Percentiles rank a stretch among this genome's conserved stretches.
Conservation (phyloP, 2,329 filamentous ascomycete species). For the Gnomoniopsis smithogilvyi region DNA sequence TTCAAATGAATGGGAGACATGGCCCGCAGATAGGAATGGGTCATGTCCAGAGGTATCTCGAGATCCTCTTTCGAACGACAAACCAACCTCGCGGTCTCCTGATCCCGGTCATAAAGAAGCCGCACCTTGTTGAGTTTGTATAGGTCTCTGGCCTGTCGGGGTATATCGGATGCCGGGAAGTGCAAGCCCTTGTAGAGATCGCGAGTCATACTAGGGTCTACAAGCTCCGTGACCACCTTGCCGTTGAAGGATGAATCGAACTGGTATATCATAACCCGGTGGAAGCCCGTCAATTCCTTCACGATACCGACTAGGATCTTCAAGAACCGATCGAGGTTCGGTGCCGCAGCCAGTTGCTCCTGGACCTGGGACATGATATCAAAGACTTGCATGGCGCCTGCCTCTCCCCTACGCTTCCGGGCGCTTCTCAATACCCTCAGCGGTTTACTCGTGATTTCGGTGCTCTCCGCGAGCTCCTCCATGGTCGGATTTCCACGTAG, state of each 20-base stretch:
- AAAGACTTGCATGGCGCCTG: slow-evolving; percentile 84
- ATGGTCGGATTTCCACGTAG: slow-evolving; percentile 68
- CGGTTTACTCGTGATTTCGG: slow-evolving; percentile 70
- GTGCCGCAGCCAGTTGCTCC: slow-evolving; percentile 74
- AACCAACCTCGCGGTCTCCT: slow-evolving; percentile 75
- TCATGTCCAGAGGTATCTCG: slow-evolving; percentile 75
- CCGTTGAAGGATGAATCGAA: slow-evolving; percentile 83
- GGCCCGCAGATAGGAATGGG: slow-evolving; percentile 78
- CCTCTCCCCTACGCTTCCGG: slow-evolving; percentile 71
- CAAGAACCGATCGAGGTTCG: slow-evolving; percentile 68
- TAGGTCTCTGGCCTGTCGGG: slow-evolving; percentile 79
- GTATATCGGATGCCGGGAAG: slow-evolving; percentile 86
- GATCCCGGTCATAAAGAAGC: slow-evolving; percentile 79
- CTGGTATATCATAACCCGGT: slow-evolving; percentile 90
- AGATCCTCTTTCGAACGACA: slow-evolving; percentile 74
- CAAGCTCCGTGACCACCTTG: slow-evolving; percentile 81
- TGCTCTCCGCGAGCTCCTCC: slow-evolving; percentile 74
- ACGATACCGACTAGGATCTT: slow-evolving; percentile 82
- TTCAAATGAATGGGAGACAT: slow-evolving; percentile 91
- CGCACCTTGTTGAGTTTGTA: slow-evolving; percentile 90
- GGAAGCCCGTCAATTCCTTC: slow-evolving; percentile 87
- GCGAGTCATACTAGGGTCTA: slow-evolving; percentile 74
- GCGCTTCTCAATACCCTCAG: slow-evolving; percentile 74
- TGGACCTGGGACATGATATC: slow-evolving; percentile 91
- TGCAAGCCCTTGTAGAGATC: slow-evolving; percentile 85